Conservation (phyloP, 352 stramenopile genomes). For the Phytophthora sp. region DNA sequence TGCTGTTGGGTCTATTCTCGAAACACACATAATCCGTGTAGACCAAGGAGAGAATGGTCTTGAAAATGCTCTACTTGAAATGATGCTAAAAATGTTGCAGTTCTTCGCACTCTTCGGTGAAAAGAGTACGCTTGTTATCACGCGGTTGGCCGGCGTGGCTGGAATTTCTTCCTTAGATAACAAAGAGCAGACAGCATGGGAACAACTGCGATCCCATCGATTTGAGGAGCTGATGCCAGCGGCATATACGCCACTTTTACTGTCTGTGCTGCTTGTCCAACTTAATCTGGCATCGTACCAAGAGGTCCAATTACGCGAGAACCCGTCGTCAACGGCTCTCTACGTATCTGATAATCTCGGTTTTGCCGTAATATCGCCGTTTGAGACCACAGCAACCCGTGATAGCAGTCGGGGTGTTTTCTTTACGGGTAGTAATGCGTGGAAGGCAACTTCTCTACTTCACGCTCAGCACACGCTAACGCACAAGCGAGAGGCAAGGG, state of each 20-base stretch:
- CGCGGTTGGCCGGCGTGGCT: slow-evolving; percentile 31
- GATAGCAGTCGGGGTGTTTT: slow-evolving; percentile 39
- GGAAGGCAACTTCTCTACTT: slow-evolving; percentile 40
- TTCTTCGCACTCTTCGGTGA: slow-evolving; percentile 71
- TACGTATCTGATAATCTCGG: slow-evolving; percentile 40
- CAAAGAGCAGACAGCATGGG: slow-evolving; percentile 47
- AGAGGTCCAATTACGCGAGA: slow-evolving; percentile 52
- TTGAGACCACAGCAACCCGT: slow-evolving; percentile 23
- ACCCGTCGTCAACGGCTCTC: slow-evolving; percentile 36
- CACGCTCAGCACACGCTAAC: slow-evolving; percentile 21
- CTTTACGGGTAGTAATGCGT: slow-evolving; percentile 34
- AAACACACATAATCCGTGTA: slow-evolving; percentile 54
- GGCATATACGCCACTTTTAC: slow-evolving; percentile 41
- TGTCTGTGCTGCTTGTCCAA: slow-evolving; percentile 46
- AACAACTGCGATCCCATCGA: slow-evolving; percentile 36
- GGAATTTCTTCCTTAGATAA: slow-evolving; percentile 28
- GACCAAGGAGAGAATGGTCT: slow-evolving; percentile 26
- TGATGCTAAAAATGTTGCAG: slow-evolving; percentile 56
- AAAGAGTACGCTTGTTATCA: slow-evolving; percentile 50
- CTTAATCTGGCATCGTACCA: slow-evolving; percentile 39
- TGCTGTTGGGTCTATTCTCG: slow-evolving; percentile 62
- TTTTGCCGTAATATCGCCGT: slow-evolving; percentile 47
- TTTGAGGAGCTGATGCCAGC: slow-evolving; percentile 39
- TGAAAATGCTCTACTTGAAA: slow-evolving; percentile 37
- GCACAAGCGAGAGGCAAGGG: slow-evolving; percentile 30